Base-by-base conservation (phyloP, 2,329 filamentous ascomycete genomes). In the Colletotrichum magnum region DNA sequence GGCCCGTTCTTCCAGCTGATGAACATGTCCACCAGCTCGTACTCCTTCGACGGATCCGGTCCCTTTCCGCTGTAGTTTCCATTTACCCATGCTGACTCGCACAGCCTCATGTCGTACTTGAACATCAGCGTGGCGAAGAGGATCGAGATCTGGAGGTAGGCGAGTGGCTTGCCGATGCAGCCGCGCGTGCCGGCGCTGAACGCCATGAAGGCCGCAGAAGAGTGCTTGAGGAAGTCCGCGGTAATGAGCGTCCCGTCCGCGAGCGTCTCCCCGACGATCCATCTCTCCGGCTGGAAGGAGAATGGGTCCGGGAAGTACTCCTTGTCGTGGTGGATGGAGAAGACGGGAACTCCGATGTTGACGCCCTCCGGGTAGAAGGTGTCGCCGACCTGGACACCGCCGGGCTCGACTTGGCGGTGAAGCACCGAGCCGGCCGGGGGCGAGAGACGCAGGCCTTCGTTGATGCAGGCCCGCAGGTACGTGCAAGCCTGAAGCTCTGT, bases 1-100 rank as follows among this genome's bases (percentile, higher is more conserved):
- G 62, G 62, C 5, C 62, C 62, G 16, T 39, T 65, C 18, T 65
- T 65, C 62, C 62, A 65, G 6, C 62, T 65, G n/a, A 65, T 65
- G 7, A 65, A 65, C 47, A 32, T 65, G 15, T 65, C 62, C n/a
- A 48, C 18, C 21, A 65, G 36, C 18, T 65, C 62, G 47, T 65
- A 65, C 10, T 65, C 62, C 1, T 53, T 26, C 3, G 62, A 47
- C 2, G 56, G 62, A 59, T 65, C 62, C 6, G 62, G 62, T 4
- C 54, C 62, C 12, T 47, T 5, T 2, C 54, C 62, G 6, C 47
- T 47, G 6, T n/a, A 13, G 1, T 54, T 59, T 0, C 62, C 62
- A 26, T 65, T 65, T 4, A 65, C 18, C 62, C 62, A 65, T 2
- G 54, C n/a, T 4, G 16, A 24, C 6, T 45, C 18, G 26, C 36